Evolutionary conservation across 495 filamentous ascomycete genomes (phyloP).

Genomic region (Penicillium soppii): DNA sequence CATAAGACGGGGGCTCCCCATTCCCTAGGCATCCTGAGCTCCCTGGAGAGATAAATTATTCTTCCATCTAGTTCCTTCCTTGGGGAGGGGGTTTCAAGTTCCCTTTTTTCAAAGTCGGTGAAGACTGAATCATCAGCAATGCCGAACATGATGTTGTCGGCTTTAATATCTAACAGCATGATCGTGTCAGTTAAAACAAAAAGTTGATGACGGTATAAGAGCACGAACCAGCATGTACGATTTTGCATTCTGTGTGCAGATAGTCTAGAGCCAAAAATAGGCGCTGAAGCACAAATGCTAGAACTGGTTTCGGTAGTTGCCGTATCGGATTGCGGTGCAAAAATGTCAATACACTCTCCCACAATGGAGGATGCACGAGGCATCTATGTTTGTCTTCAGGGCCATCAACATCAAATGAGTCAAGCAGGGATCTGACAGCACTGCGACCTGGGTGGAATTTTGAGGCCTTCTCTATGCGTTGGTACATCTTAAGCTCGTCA

Average conservation of each 20-base stretch:
- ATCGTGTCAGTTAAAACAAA: background rate
- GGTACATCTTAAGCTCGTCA: constrained; percentile 32
- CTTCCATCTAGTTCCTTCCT: constrained; percentile 31
- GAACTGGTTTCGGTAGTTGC: constrained; percentile 22
- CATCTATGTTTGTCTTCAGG: constrained; percentile 40
- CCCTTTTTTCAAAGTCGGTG: constrained; percentile 25
- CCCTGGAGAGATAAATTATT: constrained; percentile 26
- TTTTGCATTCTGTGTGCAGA: constrained; percentile 47
- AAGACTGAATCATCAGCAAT: constrained; percentile 36
- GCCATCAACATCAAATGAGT: constrained; percentile 33
- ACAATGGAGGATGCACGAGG: constrained; percentile 43
- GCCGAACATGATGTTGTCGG: constrained; percentile 38
- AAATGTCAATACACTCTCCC: constrained; percentile 39
- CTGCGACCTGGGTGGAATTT: constrained; percentile 24
- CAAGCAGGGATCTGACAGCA: constrained; percentile 26
- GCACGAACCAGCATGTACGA: constrained; percentile 39
- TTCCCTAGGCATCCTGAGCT: constrained; percentile 19
- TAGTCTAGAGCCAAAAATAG: constrained; percentile 45
- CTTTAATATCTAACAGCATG: constrained; percentile 32
- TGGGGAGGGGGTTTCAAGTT: constrained; percentile 27
- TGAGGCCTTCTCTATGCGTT: constrained; percentile 19
- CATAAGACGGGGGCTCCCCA: constrained; percentile 20
- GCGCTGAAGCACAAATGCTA: constrained; percentile 27
- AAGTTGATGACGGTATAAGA: too few relatives aligned
- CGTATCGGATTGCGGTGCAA: constrained; percentile 28